Percentiles rank a stretch among this genome's conserved stretches.
These are phyloP conservation scores for Rhizomucor pusillus DNA, from an alignment of 371 early-diverging fungal genomes.

Conservation along the genomic window DNA sequence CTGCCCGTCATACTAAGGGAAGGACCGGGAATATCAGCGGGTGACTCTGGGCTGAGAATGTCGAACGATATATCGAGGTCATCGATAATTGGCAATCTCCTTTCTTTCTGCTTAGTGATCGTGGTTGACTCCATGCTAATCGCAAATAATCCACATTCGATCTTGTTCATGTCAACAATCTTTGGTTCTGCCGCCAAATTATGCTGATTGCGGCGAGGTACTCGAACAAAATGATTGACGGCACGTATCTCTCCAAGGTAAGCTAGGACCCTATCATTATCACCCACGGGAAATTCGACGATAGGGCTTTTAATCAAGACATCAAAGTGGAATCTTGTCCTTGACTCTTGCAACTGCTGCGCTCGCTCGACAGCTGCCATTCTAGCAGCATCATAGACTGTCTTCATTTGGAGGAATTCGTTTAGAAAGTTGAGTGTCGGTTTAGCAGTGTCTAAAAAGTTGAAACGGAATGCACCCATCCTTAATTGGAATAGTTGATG, in stretches of 20 bases:
- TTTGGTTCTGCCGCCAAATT: constrained; percentile 16
- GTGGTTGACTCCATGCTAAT: constrained; percentile 68
- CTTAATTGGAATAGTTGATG: constrained; percentile 60
- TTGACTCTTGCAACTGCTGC: constrained; percentile 53
- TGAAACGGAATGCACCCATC: constrained; percentile 66
- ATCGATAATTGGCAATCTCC: constrained; percentile 74
- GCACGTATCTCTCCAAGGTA: constrained; percentile 89
- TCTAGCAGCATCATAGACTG: constrained; percentile 84
- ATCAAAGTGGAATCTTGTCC: constrained; percentile 73
- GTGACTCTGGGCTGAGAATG: constrained; percentile 39
- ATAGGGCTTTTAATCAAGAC: constrained; percentile 86
- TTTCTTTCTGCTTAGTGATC: constrained; percentile 23
- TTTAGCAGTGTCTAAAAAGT: constrained; percentile 55
- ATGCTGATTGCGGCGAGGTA: constrained; percentile 21
- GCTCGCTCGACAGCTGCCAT: constrained; percentile 81
- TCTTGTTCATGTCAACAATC: constrained; percentile 48
- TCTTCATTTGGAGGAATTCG: constrained; percentile 86
- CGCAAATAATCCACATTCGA: constrained; percentile 66
- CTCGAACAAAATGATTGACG: constrained; percentile 60
- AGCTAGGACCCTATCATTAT: constrained; percentile 66
- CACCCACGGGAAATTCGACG: constrained; percentile 78
- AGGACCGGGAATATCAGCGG: constrained; percentile 26
- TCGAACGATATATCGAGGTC: constrained; percentile 77
- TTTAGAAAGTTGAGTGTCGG: constrained; percentile 59
- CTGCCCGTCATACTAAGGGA: constrained; percentile 59